Base-by-base conservation (phyloP, 2,329 filamentous ascomycete species). In the Talaromyces atroroseus region DNA sequence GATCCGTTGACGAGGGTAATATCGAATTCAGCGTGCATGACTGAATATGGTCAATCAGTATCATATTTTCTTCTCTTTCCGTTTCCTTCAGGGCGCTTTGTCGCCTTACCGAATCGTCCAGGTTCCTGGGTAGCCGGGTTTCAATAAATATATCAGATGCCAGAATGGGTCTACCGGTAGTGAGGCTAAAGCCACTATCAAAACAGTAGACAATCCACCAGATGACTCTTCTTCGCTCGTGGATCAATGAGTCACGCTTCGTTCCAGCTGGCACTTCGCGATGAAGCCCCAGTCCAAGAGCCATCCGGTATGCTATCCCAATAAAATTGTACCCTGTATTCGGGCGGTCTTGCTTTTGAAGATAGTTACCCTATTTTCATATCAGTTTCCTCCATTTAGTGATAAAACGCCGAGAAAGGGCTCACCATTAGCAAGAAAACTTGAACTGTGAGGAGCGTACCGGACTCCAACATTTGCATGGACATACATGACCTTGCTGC, bases 321-420 rank as follows among this genome's bases (percentile, higher is more conserved):
- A 78, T 63, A 59, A 76, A 78, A 49, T 76, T 78, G 66, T 75
- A 79, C 4, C 76, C 77, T 11, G 71, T 75, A 58, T 80, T 80
- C 2, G 77, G 77, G 58, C 78, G 78, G 63, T 78, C 76, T 32
- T 75, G 69, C 60, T 79, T 80, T 61, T 79, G 77, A 0, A 75
- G 68, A 58, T 78, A 78, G 54, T 79, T 78, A 52, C 26, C 26
- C 26, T 29, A 29, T 29, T 29, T 8, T 5, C 26, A 29, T 8
- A 29, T 29, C 26, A 29, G 26, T 29, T 29, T 29, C 8, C 26
- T 5, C 26, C n/a, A n/a, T n/a, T n/a, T n/a, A n/a, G n/a, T n/a
- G n/a, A n/a, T n/a, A n/a, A n/a, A n/a, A n/a, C n/a, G n/a, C 26
- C 4, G 26, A 29, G 26, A 29, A 29, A 29, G 26, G n/a, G n/a